Evolutionary conservation across 164 flowering plant species (phyloP), one percentile per base, ranked within the genome.

Genomic region (Aristolochia fimbriata): DNA sequence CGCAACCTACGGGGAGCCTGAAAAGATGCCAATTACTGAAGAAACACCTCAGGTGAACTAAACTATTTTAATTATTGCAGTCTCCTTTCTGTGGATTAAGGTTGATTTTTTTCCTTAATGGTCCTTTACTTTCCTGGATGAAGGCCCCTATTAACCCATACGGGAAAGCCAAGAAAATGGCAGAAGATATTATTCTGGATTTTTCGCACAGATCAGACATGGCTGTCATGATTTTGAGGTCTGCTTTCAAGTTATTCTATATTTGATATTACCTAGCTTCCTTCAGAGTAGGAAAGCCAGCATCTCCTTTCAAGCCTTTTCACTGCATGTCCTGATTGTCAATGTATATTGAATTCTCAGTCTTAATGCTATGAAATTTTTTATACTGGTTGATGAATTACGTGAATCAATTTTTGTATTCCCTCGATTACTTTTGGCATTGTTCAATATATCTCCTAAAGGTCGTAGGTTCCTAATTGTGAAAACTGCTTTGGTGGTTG

Each of bases 161-260:
- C 75, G 97, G 99, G 61, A 93, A 93, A 76, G 99, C 99, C 48
- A 93, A 93, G 83, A 93, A 93, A 73, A 93, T 93, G 99, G 86
- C 99, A 20, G 99, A 93, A 70, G 97, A 93, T 73, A 85, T 93
- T 49, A 88, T 93, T 43, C 74, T 88, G 22, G 99, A 93, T 70
- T 91, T 88, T 71, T 83, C 93, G 25, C 85, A 71, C 64, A 93
- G 80, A 58, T 83, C 96, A 20, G 76, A 85, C 64, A 88, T 93
- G 97, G 96, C 97, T 54, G 88, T 93, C 68, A 93, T 93, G 97
- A 90, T 93, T 45, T 69, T 93, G 60, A 90, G 99, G 99, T 88
- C 68, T 57, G 80, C 64, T 45, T 19, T 43, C 41, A 31, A 19
- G 15, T 27, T 17, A 45, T 60, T 33, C 19, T 13, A 47, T 14